Evolutionary conservation across 1,139 yeast species (phyloP), one percentile per base, ranked within the genome.

Genomic region (Yamadazyma pseudoaaseri): DNA sequence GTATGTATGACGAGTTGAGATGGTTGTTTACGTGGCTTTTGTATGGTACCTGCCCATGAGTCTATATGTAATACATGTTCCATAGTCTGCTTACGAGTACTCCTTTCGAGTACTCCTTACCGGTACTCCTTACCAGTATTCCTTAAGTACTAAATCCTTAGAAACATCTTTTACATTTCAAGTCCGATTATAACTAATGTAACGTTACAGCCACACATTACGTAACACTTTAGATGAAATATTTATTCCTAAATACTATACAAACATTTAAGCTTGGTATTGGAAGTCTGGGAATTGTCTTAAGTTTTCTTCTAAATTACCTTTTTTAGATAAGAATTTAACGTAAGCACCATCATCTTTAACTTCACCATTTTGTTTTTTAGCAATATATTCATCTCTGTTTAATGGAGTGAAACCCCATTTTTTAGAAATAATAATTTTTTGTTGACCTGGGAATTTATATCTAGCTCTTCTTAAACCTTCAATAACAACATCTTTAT

Each of bases 361-460:
- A 65, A 92, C 95, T 79, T 90, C 96, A 78, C 96, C 96, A 65
- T 87, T 84, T 70, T 83, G 83, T 77, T 92, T 89, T 77, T 84
- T 86, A 65, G 79, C 82, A 65, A 89, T 78, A 81, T 92, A 92
- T 65, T 92, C 97, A 45, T 79, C 96, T 79, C 98, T 86, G 94
- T 90, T 80, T 67, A 92, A 84, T 73, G 86, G 86, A 74, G 98
- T 92, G 97, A 92, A 92, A 77, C 98, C 98, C 98, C 98, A 92
- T 79, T 94, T 94, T 95, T 92, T 92, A 56, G 98, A 92, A 73
- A 92, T 76, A 63, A 92, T 92, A 68, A 92, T 92, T 82, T 85
- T 92, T 78, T 92, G 98, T 81, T 92, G 98, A 79, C 98, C 98
- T 73, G 98, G 98, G 97, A 92, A 92, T 90, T 92, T 92, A 86